Base-by-base conservation (phyloP, 179 eudicot species). In the Beta lomatogona region DNA sequence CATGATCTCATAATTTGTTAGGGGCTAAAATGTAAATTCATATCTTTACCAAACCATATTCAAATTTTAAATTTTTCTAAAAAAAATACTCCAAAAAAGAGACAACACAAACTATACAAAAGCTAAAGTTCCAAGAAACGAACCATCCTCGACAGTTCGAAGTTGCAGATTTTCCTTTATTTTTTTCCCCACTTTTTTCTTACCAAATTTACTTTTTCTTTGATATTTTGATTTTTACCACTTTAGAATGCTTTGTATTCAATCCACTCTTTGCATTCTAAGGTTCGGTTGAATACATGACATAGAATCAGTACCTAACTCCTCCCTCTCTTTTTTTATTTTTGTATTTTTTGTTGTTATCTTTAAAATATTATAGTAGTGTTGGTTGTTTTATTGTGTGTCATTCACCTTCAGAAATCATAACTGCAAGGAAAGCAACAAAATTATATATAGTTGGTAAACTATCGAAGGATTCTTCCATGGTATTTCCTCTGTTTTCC, bases 111-210 rank as follows among this genome's bases (percentile, higher is more conserved):
- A 58, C 67, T 3, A 58, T 52, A 82, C 63, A 77, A 76, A 58
- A 60, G 73, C 71, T 66, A 70, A 70, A 77, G 80, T 82, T 50
- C 46, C 46, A 83, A 80, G 69, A 15, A 59, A 82, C 73, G 85
- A 85, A 85, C 79, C 87, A 82, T 85, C 85, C 80, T 74, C 55
- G 77, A 82, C 82, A 78, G 45, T 81, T 85, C 77, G 45, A 77
- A 65, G 61, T 57, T 59, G 31, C 71, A 65, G 16, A 12, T 22
- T 45, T 68, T 72, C 57, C 75, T 79, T 58, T 76, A 11, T 50
- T 16, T 45, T 28, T 63, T 64, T 45, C 9, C 31, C 21, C 19
- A 2, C n/a, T 80, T 16, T 77, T 22, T 21, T 7, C 46, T 57
- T 71, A 2, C 2, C 50, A 6, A 22, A 18, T 70, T 45, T 25